Percentiles rank a stretch among this genome's conserved stretches.
These are phyloP conservation scores for Pythium rishiriense DNA, from an alignment of 352 stramenopile species.

Conservation along the genomic window DNA sequence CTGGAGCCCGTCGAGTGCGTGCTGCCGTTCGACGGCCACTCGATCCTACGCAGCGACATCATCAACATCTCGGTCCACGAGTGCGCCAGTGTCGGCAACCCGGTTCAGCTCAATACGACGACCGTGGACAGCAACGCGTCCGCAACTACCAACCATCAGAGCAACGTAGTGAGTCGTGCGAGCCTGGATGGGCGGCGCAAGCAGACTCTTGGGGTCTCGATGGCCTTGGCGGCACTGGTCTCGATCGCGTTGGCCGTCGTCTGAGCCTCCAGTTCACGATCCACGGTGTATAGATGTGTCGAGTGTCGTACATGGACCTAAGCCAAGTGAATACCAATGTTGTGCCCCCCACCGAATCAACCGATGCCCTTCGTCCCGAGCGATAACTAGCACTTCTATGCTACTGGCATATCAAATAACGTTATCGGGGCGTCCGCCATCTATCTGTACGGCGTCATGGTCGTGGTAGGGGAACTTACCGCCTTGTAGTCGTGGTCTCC, in stretches of 20 bases:
- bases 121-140: neutral
- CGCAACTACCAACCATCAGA: neutral
- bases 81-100: neutral
- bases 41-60: neutral
- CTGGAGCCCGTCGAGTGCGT: constrained; percentile 4
- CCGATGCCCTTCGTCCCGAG: too few species aligned
- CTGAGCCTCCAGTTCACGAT: neutral
- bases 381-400: too few species aligned
- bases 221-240: neutral
- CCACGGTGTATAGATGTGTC: neutral
- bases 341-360: too few species aligned
- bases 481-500: too few species aligned
- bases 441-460: too few species aligned
- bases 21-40: neutral
- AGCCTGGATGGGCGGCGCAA: too few species aligned
- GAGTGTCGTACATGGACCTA: neutral
- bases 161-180: neutral
- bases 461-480: too few species aligned
- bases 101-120: neutral
- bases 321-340: too few species aligned
- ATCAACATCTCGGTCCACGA: neutral
- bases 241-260: neutral
- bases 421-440: too few species aligned
- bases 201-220: too few species aligned
- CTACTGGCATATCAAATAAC: too few species aligned